Base-by-base conservation (phyloP, 2,329 filamentous ascomycete genomes). In the Pyricularia grisea region DNA sequence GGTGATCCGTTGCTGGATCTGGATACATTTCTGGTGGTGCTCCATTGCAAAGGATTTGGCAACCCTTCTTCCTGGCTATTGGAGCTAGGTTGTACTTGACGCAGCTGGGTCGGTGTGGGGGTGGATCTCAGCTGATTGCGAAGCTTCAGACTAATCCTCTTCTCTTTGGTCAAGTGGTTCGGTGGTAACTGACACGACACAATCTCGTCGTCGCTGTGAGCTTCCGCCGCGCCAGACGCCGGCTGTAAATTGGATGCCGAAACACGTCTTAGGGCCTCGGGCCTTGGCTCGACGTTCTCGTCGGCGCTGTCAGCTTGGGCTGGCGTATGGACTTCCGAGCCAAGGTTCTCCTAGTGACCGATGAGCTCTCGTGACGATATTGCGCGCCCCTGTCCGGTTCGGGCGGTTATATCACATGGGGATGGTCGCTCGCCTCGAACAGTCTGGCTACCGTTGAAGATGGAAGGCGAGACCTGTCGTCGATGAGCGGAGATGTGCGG, bases 341-440 rank as follows among this genome's bases (percentile, higher is more conserved):
- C 65, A 69, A 71, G 69, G 69, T 72, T 73, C 67, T 73, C 73
- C 73, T 72, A 74, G 31, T 72, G 72, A 30, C 71, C 72, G 20
- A 63, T 63, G 60, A 63, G 60, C 60, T 63, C 60, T 28, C 60
- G 60, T 27, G 60, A 63, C 25, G 60, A 63, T 14, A 28, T 28
- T 11, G 60, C 25, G 27, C 60, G 60, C 60, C 27, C 60, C 25
- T 27, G 60, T 28, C 23, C 60, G 3, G 14, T 7, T 50, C 20
- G 42, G 7, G 14, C 12, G 3, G 60, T 28, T 14, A 28, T 30
- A 17, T 63, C 60, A 2, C 25, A 27, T 23, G 27, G 12, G 12
- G 67, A 20, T 64, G 30, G 64, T n/a, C 68, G 33, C 55, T 67
- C 30, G 65, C 25, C 31, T 55, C 36, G 28, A 25, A 64, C 67